Evolutionary conservation across 352 stramenopile genomes (phyloP).

Genomic region (Pythium oligandrum): DNA sequence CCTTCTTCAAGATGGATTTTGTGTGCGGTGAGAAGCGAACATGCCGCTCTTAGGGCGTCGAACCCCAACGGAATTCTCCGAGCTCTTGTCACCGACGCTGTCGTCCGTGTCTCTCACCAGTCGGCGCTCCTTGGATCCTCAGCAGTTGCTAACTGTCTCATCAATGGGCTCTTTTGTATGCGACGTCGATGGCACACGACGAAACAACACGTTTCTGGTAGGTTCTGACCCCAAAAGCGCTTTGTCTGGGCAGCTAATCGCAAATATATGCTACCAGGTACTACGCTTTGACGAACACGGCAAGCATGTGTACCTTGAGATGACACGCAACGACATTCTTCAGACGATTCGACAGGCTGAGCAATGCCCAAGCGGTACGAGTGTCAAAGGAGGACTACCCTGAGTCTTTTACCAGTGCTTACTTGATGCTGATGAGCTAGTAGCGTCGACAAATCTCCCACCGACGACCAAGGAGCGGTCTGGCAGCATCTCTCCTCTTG

Average conservation of each 20-base stretch:
- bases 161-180: background rate
- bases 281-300: constrained; percentile 23
- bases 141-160: no score
- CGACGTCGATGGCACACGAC: background rate
- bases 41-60: background rate
- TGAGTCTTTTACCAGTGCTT: background rate
- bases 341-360: constrained; percentile 27
- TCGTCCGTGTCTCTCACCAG: background rate
- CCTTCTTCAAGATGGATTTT: no score
- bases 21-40: no score
- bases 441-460: background rate
- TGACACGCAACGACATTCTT: constrained; percentile 24
- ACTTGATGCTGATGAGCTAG: background rate
- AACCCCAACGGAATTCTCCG: constrained; percentile 8
- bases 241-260: no score
- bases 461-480: background rate
- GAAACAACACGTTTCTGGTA: constrained; percentile 20
- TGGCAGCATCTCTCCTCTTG: no score
- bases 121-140: no score
- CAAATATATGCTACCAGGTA: constrained; percentile 8
- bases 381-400: no score
- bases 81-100: constrained; percentile 13
- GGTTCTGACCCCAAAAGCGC: background rate
- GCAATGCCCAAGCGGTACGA: constrained; percentile 6
- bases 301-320: constrained; percentile 21